Base-by-base conservation (phyloP, 108 stramenopile genomes). In the Parmales sp. region DNA sequence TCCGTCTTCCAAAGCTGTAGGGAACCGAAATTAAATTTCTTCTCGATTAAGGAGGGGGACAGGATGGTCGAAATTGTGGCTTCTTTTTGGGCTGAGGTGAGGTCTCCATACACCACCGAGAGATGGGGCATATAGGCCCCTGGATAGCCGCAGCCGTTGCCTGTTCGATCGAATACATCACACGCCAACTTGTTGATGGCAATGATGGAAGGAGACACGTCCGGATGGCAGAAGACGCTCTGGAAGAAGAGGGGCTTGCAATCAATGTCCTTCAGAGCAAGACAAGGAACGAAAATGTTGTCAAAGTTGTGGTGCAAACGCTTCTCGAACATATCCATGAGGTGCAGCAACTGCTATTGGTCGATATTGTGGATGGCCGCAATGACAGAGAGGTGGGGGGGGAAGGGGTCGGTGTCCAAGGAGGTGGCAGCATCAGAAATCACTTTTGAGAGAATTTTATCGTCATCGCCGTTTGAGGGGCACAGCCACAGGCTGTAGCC, bases 171-270 rank as follows among this genome's bases (percentile, higher is more conserved):
- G 36, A 60, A 60, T 11, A 60, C 54, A 13, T 60, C 54, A 34
- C 54, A 60, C 29, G 54, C 54, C 16, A 60, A 28, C 54, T 60
- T 60, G 54, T 60, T 60, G 54, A 60, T 28, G 2, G 31, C 54
- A 3, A 34, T 60, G 26, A 60, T 60, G 16, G 31, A 34, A 28
- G 29, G 29, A 13, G 54, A 34, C 29, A 60, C 31, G 5, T 34
- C 54, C 2, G 54, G 54, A 20, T 60, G 54, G 31, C 31, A 28
- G 54, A 34, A 60, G 16, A 60, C 28, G 54, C 54, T 34, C 54
- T 60, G 54, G 16, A 60, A 60, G 54, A 60, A 60, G 3, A 60
- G 54, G 31, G 29, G 31, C 6, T 34, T 28, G 3, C 31, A 28
- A 34, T 34, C 54, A 34, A 60, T 28, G 28, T 34, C 54, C 31